Evolutionary conservation across 139 green algal genomes (phyloP).

Genomic region (Chlamydomonas sp.): DNA sequence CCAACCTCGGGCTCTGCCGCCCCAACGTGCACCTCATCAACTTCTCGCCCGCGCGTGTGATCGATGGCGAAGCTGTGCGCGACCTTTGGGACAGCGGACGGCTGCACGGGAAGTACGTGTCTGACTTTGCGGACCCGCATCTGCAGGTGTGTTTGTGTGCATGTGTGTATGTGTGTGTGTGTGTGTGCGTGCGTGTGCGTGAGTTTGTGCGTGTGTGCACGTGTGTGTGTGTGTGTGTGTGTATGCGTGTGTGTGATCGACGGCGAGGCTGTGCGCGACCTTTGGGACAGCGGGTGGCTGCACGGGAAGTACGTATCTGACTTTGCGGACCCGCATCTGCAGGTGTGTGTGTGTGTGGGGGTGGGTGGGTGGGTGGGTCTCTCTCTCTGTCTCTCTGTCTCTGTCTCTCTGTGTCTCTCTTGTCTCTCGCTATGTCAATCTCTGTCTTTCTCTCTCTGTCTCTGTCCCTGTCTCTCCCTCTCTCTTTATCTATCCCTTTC

Average conservation of each 20-base stretch:
- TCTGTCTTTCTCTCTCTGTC: no score
- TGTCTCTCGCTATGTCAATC: no score
- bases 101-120: neutral
- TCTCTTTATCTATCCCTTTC: no score
- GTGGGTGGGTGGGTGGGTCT: no score
- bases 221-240: no score
- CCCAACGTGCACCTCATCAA: neutral
- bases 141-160: slow-evolving; percentile 8
- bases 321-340: neutral
- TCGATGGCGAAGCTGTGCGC: neutral
- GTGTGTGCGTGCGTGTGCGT: no score
- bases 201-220: no score
- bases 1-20: neutral
- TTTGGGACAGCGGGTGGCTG: neutral
- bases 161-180: neutral
- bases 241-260: neutral
- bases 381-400: no score
- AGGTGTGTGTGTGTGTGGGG: no score
- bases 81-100: neutral
- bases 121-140: neutral
- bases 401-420: no score
- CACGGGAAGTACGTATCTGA: neutral
- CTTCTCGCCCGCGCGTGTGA: neutral
- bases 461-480: no score
- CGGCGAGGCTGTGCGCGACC: neutral